Evolutionary conservation across 1,284 basidiomycete genomes (phyloP), one percentile per base, ranked within the genome.

Genomic region (Ganoderma boninense): DNA sequence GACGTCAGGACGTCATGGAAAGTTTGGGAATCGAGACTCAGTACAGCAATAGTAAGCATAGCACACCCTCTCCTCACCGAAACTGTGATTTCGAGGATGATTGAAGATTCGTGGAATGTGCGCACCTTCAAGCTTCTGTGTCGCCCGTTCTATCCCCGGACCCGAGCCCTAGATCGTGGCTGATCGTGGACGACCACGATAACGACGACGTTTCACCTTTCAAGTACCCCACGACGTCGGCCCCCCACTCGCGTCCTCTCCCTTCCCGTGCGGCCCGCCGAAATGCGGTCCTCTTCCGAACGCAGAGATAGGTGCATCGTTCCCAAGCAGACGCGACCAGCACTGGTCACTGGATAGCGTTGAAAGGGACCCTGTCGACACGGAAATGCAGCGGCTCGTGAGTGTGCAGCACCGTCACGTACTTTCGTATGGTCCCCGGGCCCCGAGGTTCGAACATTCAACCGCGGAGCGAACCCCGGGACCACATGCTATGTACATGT

Each of bases 61-160:
- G 4, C 2, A 32, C 29, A 32, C 2, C 29, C 29, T 32, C 4
- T 4, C 29, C 2, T 32, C 29, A 32, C 29, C 2, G 29, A 32
- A 4, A 32, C 29, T 32, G 29, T 32, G 29, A 38, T 38, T 38
- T 6, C 38, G 38, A 38, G 38, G 38, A 38, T 10, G 38, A 2
- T 38, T 38, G 7, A 38, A 38, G 38, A 38, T 38, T 38, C 38
- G 10, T 38, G 1, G 7, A 38, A 38, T 0, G 92, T 95, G 75
- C 90, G 91, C 80, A 23, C 46, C 20, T 49, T n/a, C n/a, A 38
- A 7, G 35, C 95, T 95, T 0, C 92, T 93, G 0, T 43, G 1
- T 23, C 90, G 91, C 7, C 93, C 93, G 74, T 95, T 95, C 20
- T 84, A 83, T 2, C 93, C 93, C 49, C 49, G 49, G 13, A 4